Conservation (phyloP, 495 filamentous ascomycete species). For the Pyrenopolyporus hunteri region DNA sequence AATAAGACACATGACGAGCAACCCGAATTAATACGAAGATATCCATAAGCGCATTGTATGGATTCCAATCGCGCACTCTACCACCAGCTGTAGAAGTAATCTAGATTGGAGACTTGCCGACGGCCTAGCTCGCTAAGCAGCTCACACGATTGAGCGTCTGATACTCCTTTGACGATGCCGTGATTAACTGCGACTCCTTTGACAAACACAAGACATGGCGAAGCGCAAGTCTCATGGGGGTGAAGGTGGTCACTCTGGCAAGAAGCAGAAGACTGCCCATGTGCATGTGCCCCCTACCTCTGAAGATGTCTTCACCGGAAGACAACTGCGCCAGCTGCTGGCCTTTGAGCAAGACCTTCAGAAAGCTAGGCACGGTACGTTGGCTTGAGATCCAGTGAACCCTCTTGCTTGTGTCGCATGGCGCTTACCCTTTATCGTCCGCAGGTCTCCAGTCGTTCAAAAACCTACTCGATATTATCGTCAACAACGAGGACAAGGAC, state of each 20-base stretch:
- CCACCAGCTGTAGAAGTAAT: not conserved
- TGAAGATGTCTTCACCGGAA: slow-evolving; percentile 62
- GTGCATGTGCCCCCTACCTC: slow-evolving; percentile 56
- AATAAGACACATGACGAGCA: not conserved
- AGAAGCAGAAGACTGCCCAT: slow-evolving; percentile 43
- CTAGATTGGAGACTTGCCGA: not conserved
- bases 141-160: not conserved
- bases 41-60: not conserved
- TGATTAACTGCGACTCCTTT: slow-evolving; percentile 16
- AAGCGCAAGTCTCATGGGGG: slow-evolving; percentile 47
- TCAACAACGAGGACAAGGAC: slow-evolving; percentile 55
- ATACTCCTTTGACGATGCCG: slow-evolving; percentile 27
- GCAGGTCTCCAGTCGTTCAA: slow-evolving; percentile 79
- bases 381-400: not conserved
- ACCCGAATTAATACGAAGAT: not conserved
- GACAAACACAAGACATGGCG: slow-evolving; percentile 41
- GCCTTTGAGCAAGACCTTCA: slow-evolving; percentile 68
- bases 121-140: not conserved
- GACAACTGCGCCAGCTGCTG: slow-evolving; percentile 68
- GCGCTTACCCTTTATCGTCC: slow-evolving; percentile 11
- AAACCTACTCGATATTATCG: slow-evolving; percentile 70
- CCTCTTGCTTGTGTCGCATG: not conserved
- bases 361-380: slow-evolving; percentile 68
- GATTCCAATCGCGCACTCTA: not conserved
- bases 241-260: slow-evolving; percentile 39